phyloP scores from a whole-genome alignment of 768 basidiomycete species.

The Phlegmacium glaucopus region DNA sequence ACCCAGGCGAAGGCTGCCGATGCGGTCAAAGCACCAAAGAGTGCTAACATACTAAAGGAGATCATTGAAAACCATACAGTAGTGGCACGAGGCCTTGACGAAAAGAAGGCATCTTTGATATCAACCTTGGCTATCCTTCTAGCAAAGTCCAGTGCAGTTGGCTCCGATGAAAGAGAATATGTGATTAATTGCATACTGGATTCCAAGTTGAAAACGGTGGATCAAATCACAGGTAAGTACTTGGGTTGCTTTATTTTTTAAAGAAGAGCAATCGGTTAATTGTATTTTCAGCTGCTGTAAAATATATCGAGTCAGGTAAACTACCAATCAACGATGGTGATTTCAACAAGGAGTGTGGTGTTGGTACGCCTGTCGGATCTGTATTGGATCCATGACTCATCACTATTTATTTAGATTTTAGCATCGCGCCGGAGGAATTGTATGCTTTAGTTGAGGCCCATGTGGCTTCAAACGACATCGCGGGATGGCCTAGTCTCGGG shows the following conservation, averaged over 20 bases:
- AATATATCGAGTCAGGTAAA: conserved; percentile 62
- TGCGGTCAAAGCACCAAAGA: conserved; percentile 77
- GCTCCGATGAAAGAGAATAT: conserved; percentile 53
- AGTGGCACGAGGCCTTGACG: conserved; percentile 52
- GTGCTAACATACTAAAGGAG: conserved; percentile 62
- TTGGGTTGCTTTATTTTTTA: neutral
- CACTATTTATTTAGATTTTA: conserved; percentile 56
- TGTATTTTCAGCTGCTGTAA: conserved; percentile 58
- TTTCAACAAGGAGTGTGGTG: conserved; percentile 80
- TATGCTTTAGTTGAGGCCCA: conserved; percentile 51
- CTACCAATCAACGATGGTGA: conserved; percentile 61
- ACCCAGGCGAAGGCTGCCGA: conserved; percentile 76
- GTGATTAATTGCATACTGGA: conserved; percentile 67
- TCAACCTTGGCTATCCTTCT: conserved; percentile 63
- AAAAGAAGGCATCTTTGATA: conserved; percentile 72
- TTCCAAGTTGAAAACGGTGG: conserved; percentile 70
- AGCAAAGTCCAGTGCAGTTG: conserved; percentile 50
- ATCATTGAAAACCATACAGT: conserved; percentile 60
- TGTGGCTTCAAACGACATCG: conserved; percentile 47
- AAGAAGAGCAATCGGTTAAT: neutral
- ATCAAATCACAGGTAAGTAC: conserved; percentile 81
- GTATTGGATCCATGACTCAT: conserved; percentile 2
- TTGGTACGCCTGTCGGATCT: conserved; percentile 58
- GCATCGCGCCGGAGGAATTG: conserved; percentile 67
- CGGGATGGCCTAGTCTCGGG: conserved; percentile 79